Evolutionary conservation across 1,284 basidiomycete species (phyloP).

Genomic region (Retiboletus flavoniger): DNA sequence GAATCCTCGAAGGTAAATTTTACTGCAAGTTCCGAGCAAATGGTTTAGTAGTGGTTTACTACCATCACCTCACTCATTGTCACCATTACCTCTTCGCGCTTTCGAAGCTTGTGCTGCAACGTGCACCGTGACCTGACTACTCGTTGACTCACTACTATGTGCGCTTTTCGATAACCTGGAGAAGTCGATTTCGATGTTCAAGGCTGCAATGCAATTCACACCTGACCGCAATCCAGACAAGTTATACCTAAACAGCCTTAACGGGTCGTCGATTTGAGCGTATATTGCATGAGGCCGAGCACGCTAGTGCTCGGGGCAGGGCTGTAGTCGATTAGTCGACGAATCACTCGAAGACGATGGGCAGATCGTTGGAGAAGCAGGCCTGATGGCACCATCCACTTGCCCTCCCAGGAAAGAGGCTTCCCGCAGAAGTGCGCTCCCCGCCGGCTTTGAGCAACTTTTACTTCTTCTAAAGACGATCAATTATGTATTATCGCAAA

Average conservation of each 20-base stretch:
- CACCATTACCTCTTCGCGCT: no score
- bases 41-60: no score
- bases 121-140: no score
- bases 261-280: background rate
- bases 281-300: background rate
- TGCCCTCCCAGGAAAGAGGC: background rate
- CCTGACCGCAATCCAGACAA: background rate
- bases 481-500: no score
- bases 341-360: background rate
- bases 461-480: background rate
- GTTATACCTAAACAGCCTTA: background rate
- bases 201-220: background rate
- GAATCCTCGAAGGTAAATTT: no score
- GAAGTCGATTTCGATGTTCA: background rate
- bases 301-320: background rate
- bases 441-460: conserved; percentile 7
- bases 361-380: background rate
- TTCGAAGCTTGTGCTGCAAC: no score
- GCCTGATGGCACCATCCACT: background rate
- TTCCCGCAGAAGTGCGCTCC: conserved; percentile 1
- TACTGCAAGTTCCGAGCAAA: no score
- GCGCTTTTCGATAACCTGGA: no score
- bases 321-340: background rate
- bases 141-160: no score
- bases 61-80: no score